These are phyloP conservation scores for Suillus paluster DNA, from an alignment of 768 basidiomycete species.

Conservation along the genomic window DNA sequence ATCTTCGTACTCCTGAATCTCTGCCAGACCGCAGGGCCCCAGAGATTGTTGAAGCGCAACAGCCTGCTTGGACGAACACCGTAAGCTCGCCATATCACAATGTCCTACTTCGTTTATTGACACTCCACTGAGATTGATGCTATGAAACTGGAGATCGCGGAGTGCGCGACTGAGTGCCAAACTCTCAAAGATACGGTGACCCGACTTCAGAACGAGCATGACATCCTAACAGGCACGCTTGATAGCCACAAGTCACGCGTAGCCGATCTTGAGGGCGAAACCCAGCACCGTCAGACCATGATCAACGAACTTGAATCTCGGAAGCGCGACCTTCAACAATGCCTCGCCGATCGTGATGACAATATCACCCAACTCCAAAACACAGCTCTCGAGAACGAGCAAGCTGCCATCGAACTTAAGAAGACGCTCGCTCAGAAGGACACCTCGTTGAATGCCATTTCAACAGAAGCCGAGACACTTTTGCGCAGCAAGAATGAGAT, in stretches of 20 bases:
- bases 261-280: slow-evolving; percentile 8
- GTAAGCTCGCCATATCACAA: background rate
- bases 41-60: background rate
- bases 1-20: slow-evolving; percentile 9
- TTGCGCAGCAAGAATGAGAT: slow-evolving; percentile 19
- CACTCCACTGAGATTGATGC: background rate
- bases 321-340: background rate
- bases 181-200: slow-evolving; percentile 1
- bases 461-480: slow-evolving; percentile 28
- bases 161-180: background rate
- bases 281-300: slow-evolving; percentile 15
- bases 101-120: background rate
- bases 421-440: slow-evolving; percentile 20
- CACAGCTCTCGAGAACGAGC: background rate
- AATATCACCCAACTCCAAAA: background rate
- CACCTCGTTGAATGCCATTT: slow-evolving; percentile 28
- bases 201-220: slow-evolving; percentile 3
- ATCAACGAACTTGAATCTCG: background rate
- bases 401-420: slow-evolving; percentile 8
- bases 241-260: slow-evolving; percentile 2
- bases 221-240: background rate
- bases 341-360: background rate
- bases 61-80: background rate
- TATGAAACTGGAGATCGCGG: no score
- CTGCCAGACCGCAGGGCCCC: slow-evolving; percentile 1